Evolutionary conservation across 306 rosid genomes (phyloP).

Genomic region (Vigna hirtella): DNA sequence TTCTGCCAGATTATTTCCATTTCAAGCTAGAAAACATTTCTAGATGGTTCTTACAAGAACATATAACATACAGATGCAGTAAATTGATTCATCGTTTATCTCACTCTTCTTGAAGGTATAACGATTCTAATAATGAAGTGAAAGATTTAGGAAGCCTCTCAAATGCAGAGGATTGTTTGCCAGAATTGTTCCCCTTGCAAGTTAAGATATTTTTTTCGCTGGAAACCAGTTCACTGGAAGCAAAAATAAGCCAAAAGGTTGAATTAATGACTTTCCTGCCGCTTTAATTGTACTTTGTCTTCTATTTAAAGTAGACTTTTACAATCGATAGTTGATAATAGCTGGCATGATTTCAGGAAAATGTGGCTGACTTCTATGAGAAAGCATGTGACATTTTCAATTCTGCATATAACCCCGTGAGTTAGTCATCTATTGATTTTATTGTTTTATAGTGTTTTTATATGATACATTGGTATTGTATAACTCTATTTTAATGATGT

Average conservation of each 20-base stretch:
- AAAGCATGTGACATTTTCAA: conserved; percentile 73
- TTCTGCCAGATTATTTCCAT: conserved; percentile 53
- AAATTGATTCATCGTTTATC: conserved; percentile 34
- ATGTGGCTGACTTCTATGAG: conserved; percentile 58
- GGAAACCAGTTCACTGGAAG: conserved; percentile 73
- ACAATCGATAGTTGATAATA: conserved; percentile 34
- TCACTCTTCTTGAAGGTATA: conserved; percentile 68
- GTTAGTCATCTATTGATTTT: conserved; percentile 48
- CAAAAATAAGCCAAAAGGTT: conserved; percentile 80
- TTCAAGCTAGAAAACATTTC: conserved; percentile 51
- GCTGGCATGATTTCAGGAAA: conserved; percentile 70
- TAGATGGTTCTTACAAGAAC: conserved; percentile 22
- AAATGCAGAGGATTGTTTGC: conserved; percentile 52
- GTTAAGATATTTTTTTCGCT: conserved; percentile 71
- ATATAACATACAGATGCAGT: conserved; percentile 18
- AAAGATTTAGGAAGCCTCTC: conserved; percentile 54
- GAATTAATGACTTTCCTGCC: conserved; percentile 33
- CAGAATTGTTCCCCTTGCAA: conserved; percentile 73
- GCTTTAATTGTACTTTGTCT: conserved; percentile 14
- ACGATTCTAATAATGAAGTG: conserved; percentile 51
- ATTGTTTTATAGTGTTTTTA: conserved; percentile 12
- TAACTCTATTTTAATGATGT: conserved; percentile 44
- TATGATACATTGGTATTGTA: conserved; percentile 39
- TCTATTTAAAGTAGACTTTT: conserved; percentile 29
- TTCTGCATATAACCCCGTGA: conserved; percentile 64